phyloP scores from a whole-genome alignment of 2,329 filamentous ascomycete species.

The Gaeumannomyces sp. region DNA sequence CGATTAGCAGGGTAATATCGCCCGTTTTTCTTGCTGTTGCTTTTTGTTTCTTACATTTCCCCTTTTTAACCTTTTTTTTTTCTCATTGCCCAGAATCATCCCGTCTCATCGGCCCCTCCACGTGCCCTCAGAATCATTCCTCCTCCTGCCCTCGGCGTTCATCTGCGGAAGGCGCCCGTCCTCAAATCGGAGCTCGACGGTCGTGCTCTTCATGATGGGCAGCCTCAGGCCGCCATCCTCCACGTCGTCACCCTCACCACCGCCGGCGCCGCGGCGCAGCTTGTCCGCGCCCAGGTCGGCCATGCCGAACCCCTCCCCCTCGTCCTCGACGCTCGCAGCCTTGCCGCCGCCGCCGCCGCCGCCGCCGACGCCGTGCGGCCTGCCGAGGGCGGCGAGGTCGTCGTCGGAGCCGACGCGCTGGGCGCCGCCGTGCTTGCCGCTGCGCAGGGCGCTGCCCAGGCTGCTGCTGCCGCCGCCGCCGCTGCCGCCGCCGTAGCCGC shows the following conservation, averaged over 20 bases:
- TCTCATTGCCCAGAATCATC: background rate
- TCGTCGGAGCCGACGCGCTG: conserved; percentile 2
- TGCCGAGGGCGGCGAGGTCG: background rate
- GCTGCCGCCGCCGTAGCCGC: background rate
- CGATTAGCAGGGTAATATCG: background rate
- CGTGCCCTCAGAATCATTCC: background rate
- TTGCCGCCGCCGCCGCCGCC: too few relatives aligned
- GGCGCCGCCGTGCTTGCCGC: background rate
- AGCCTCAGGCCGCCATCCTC: background rate
- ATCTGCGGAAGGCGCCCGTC: background rate
- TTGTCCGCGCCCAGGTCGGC: background rate
- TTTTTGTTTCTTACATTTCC: too few relatives aligned
- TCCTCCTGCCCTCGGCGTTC: background rate
- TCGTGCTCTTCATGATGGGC: background rate
- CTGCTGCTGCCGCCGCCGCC: background rate
- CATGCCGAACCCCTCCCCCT: background rate
- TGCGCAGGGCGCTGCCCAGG: conserved; percentile 3
- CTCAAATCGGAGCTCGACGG: background rate
- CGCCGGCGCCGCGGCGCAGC: background rate
- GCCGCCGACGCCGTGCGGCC: background rate
- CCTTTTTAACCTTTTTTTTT: background rate
- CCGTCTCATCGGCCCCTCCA: background rate
- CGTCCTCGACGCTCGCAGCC: too few relatives aligned
- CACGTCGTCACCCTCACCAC: background rate
- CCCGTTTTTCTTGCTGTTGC: background rate